Base-by-base conservation (phyloP, 2,329 filamentous ascomycete species). In the Sclerotiophoma versabilis region DNA sequence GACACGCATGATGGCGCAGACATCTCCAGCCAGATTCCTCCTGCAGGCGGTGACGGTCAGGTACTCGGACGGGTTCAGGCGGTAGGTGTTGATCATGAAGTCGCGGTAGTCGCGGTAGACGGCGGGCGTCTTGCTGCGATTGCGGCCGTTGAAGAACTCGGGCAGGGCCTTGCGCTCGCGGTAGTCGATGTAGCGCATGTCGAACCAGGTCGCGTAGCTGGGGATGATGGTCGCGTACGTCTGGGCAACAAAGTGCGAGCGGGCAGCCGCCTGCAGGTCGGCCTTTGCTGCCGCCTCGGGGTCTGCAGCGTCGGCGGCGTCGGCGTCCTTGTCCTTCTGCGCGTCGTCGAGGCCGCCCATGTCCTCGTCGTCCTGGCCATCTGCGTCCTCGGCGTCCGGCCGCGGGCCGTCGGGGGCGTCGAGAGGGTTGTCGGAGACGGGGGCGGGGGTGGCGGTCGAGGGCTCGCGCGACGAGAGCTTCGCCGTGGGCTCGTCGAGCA, bases 71-170 rank as follows among this genome's bases (percentile, higher is more conserved):
- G 95, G 95, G 73, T 98, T 99, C 51, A 99, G 81, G 30, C 95
- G 89, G 77, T 99, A 99, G 12, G 95, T 98, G 80, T 99, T 99
- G 80, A 99, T 92, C 95, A 99, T 99, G 73, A 99, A 99, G 73
- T 99, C 95, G 65, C 95, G 89, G 77, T 99, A 99, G 73, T 99
- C 95, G 78, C 98, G 98, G 81, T 99, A 99, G 19, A 98, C 91
- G 42, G 92, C 88, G 1, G 92, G 90, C 0, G 95, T 99, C 80
- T 99, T 99, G 86, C 95, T 98, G 69, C 95, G 89, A 78, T 99
- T 99, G 56, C 95, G 87, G 75, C 87, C 93, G 80, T 99, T 99
- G 85, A 99, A 99, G 79, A 98, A 99, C 75, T 99, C 95, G 17
- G 93, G 92, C 63, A 99, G 83, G 7, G 92, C 92, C 77, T 97